These are phyloP conservation scores for Penicillium hordei DNA, from an alignment of 2,329 filamentous ascomycete species.

Conservation along the genomic window DNA sequence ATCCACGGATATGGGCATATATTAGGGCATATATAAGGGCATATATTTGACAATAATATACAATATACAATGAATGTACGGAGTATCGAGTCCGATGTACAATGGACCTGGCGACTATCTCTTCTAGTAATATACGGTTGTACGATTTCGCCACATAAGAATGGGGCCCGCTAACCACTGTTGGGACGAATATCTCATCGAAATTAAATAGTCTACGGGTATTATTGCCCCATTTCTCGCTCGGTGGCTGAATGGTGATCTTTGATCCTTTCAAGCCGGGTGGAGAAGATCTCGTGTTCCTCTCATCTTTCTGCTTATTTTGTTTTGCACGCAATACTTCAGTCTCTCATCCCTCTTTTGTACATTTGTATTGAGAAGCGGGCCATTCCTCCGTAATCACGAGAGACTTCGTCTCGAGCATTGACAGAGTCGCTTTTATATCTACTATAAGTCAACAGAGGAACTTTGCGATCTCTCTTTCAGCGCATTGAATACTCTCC, in stretches of 20 bases:
- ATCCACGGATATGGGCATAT: background rate
- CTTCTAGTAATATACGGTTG: background rate
- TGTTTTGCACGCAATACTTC: background rate
- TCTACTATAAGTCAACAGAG: background rate
- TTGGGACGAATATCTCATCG: background rate
- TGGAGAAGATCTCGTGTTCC: background rate
- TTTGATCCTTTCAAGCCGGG: background rate
- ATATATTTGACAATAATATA: background rate
- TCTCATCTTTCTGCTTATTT: background rate
- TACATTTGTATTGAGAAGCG: slow-evolving; percentile 4
- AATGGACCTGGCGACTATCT: background rate
- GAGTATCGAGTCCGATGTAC: background rate
- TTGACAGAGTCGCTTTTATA: background rate
- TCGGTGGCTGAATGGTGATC: background rate
- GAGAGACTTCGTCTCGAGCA: background rate
- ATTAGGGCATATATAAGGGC: background rate
- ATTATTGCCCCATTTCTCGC: background rate
- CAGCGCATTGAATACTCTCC: background rate
- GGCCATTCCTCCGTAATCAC: background rate
- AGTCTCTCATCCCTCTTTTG: background rate
- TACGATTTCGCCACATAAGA: background rate
- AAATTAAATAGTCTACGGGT: background rate
- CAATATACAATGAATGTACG: background rate
- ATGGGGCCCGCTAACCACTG: background rate
- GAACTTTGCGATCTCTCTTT: background rate